Evolutionary conservation across 768 basidiomycete genomes (phyloP).

Genomic region (Candolleomyces aberdarensis): DNA sequence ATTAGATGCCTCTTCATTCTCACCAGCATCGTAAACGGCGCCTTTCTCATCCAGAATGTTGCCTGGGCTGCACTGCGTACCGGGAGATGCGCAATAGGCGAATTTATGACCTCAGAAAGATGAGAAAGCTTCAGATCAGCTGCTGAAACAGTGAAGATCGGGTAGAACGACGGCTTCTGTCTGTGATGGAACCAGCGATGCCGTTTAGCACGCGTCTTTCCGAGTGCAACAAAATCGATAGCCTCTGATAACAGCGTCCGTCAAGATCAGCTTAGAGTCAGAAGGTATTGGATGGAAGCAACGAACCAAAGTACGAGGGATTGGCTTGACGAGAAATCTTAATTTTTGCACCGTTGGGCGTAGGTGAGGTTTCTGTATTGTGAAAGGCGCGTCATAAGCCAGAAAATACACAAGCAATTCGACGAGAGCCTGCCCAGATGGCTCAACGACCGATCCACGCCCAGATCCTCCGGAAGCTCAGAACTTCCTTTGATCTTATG

Average conservation of each 20-base stretch:
- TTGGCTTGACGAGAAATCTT: constrained; percentile 80
- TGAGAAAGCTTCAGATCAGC: no score
- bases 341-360: constrained; percentile 45
- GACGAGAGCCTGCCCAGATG: constrained; percentile 53
- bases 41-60: no score
- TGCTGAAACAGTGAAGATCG: no score
- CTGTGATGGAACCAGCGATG: no score
- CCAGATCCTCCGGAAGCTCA: constrained; percentile 65
- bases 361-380: constrained; percentile 59
- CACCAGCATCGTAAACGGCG: no score
- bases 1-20: no score
- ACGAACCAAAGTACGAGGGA: constrained; percentile 69
- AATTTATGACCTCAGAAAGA: no score
- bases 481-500: constrained; percentile 83
- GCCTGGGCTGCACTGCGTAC: no score
- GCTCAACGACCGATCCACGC: constrained; percentile 72
- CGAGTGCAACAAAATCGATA: constrained; percentile 81
- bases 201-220: constrained; percentile 90
- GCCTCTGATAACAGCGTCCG: constrained; percentile 56
- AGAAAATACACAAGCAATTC: not conserved
- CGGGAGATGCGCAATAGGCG: no score
- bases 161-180: no score
- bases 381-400: not conserved
- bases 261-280: not conserved
- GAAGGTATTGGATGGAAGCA: not conserved